Evolutionary conservation across 2,329 filamentous ascomycete genomes (phyloP).

Genomic region (Cyanodermella asteris): DNA sequence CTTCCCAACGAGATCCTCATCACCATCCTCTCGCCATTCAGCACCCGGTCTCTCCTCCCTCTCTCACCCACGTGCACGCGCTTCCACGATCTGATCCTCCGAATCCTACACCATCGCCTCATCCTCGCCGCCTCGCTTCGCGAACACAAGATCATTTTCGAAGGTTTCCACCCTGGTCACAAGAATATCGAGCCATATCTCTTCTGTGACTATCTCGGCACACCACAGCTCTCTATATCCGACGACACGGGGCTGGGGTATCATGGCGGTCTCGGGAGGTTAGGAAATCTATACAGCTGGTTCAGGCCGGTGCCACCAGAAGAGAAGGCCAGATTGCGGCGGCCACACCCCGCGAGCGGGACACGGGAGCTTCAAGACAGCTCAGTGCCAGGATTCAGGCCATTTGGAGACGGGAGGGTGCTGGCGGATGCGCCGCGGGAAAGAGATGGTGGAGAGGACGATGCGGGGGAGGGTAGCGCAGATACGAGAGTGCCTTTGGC

Average conservation of each 20-base stretch:
- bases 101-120: constrained; percentile 43
- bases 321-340: constrained; percentile 22
- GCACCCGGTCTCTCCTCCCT: constrained; percentile 31
- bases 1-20: constrained; percentile 37
- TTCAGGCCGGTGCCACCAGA: constrained; percentile 44
- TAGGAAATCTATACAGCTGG: constrained; percentile 42
- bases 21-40: constrained; percentile 26
- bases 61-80: constrained; percentile 38
- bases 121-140: constrained; percentile 33
- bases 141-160: constrained; percentile 48
- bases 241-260: constrained; percentile 17
- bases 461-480: constrained; percentile 8
- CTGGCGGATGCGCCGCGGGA: too few relatives aligned
- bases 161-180: constrained; percentile 54
- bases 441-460: too few relatives aligned
- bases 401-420: too few relatives aligned
- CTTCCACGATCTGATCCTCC: constrained; percentile 39
- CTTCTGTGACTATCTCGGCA: constrained; percentile 45
- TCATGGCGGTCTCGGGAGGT: too few relatives aligned
- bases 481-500: too few relatives aligned
- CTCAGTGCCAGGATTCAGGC: constrained; percentile 38
- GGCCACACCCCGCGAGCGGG: constrained; percentile 24
- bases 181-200: constrained; percentile 48
- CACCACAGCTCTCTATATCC: constrained; percentile 25
- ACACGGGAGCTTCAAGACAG: constrained; percentile 18